These are phyloP conservation scores for Ophiostoma pallidulum DNA, from an alignment of 2,329 filamentous ascomycete genomes.

Conservation along the genomic window DNA sequence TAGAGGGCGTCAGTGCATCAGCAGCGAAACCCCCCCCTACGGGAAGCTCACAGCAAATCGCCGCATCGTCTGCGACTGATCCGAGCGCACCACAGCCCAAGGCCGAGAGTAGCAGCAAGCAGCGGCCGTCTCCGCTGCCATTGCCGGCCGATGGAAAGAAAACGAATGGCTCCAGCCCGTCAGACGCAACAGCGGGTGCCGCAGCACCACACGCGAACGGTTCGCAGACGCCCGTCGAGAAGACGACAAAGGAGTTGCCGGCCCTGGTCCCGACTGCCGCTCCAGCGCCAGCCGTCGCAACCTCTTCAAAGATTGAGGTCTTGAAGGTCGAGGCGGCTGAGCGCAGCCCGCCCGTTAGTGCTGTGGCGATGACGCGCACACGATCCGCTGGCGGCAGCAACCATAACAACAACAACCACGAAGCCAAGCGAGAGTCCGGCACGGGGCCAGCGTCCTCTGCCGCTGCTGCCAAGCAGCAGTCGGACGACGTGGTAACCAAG, in stretches of 20 bases:
- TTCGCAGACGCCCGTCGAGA: slow-evolving; percentile 31
- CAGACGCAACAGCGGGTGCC: slow-evolving; percentile 27
- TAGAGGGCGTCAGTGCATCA: neutral
- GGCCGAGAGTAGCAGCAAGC: slow-evolving; percentile 43
- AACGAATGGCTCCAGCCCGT: neutral
- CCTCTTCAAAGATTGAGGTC: slow-evolving; percentile 26
- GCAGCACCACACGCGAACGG: slow-evolving; percentile 22
- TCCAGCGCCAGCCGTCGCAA: neutral
- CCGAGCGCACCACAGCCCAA: slow-evolving; percentile 61
- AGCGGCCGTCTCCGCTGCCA: slow-evolving; percentile 43
- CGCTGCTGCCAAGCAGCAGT: slow-evolving; percentile 18
- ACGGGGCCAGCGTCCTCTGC: neutral
- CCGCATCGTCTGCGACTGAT: slow-evolving; percentile 60
- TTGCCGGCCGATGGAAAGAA: neutral
- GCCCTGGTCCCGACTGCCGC: slow-evolving; percentile 8
- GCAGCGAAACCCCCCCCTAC: neutral
- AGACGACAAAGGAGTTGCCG: slow-evolving; percentile 37
- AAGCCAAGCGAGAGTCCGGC: slow-evolving; percentile 6
- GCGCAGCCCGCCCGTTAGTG: slow-evolving; percentile 1
- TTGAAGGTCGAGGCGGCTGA: slow-evolving; percentile 22
- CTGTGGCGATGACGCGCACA: slow-evolving; percentile 10
- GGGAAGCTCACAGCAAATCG: neutral
- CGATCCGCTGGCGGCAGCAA: slow-evolving; percentile 10
- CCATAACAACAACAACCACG: slow-evolving; percentile 29
- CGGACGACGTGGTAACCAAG: slow-evolving; percentile 36